Evolutionary conservation across 2,329 filamentous ascomycete species (phyloP).

Genomic region (Arthroderma uncinatum): DNA sequence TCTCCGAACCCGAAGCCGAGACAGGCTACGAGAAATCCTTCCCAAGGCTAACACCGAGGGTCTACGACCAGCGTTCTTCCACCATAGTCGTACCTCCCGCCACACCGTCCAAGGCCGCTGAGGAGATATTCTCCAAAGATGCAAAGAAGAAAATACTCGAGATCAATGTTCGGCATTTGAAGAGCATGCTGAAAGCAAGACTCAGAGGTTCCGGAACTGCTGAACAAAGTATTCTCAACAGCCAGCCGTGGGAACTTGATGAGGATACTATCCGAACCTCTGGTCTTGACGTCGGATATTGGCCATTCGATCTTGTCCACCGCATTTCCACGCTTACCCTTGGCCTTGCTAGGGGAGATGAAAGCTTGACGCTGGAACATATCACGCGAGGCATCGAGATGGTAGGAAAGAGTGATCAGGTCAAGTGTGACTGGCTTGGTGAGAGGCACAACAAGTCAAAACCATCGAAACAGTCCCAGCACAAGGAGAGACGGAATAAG

Average conservation of each 20-base stretch:
- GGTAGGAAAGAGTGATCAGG: slow-evolving; percentile 33
- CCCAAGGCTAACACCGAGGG: slow-evolving; percentile 38
- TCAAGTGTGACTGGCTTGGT: slow-evolving; percentile 27
- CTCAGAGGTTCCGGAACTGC: slow-evolving; percentile 19
- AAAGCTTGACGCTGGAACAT: slow-evolving; percentile 30
- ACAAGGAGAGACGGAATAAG: slow-evolving; percentile 37
- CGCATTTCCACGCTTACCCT: slow-evolving; percentile 46
- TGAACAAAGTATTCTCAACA: slow-evolving; percentile 24
- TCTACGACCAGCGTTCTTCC: slow-evolving; percentile 39
- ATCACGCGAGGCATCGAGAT: slow-evolving; percentile 27
- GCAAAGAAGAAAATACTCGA: slow-evolving; percentile 39
- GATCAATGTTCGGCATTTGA: slow-evolving; percentile 55
- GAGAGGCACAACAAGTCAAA: slow-evolving; percentile 24
- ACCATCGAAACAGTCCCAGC: slow-evolving; percentile 25
- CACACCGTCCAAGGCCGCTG: slow-evolving; percentile 28
- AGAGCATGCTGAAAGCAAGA: slow-evolving; percentile 46
- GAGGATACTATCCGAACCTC: slow-evolving; percentile 22
- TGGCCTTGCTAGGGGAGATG: slow-evolving; percentile 37
- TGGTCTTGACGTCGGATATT: slow-evolving; percentile 42
- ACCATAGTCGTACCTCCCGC: slow-evolving; percentile 46
- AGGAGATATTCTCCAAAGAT: slow-evolving; percentile 38
- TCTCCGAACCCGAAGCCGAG: slow-evolving; percentile 46
- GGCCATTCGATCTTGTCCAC: slow-evolving; percentile 51
- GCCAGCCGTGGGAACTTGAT: slow-evolving; percentile 24
- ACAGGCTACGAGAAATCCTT: slow-evolving; percentile 34